Percentiles rank a stretch among this genome's conserved stretches.
Evolutionary conservation across 352 stramenopile genomes (phyloP).

Genomic region (Globisporangium paddicum): DNA sequence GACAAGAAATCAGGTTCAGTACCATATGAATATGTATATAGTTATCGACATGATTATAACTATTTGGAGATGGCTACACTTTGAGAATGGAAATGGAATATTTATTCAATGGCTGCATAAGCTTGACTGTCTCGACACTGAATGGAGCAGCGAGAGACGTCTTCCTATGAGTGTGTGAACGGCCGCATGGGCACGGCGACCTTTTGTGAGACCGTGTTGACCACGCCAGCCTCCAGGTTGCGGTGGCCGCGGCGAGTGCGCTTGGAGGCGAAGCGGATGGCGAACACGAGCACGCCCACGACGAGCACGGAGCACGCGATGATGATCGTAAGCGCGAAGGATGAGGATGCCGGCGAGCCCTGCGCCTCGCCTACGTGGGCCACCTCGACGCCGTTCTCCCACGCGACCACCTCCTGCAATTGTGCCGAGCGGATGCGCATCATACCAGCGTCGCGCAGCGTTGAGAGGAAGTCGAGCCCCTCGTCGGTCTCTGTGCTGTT

Average conservation of each 20-base stretch:
- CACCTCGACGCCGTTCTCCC: constrained; percentile 31
- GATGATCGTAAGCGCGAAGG: constrained; percentile 21
- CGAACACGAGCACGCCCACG: constrained; percentile 24
- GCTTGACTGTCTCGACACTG: background rate
- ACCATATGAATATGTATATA: background rate
- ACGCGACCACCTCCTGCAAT: constrained; percentile 30
- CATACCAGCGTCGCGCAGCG: constrained; percentile 25
- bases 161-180: constrained; percentile 25
- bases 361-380: constrained; percentile 25
- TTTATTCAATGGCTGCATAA: background rate
- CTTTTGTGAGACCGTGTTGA: constrained; percentile 19
- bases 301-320: constrained; percentile 26
- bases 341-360: constrained; percentile 12
- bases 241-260: constrained; percentile 14
- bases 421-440: constrained; percentile 28
- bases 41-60: background rate
- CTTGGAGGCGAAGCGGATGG: constrained; percentile 25
- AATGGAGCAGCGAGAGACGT: background rate
- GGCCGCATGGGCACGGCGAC: constrained; percentile 20
- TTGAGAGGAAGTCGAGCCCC: constrained; percentile 21
- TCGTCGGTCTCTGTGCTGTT: constrained; percentile 14
- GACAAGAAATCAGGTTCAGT: background rate
- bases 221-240: constrained; percentile 20
- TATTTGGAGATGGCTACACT: background rate
- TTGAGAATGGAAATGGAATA: background rate